phyloP scores from a whole-genome alignment of 129 eudicot species.

The Sambucus nigra region DNA sequence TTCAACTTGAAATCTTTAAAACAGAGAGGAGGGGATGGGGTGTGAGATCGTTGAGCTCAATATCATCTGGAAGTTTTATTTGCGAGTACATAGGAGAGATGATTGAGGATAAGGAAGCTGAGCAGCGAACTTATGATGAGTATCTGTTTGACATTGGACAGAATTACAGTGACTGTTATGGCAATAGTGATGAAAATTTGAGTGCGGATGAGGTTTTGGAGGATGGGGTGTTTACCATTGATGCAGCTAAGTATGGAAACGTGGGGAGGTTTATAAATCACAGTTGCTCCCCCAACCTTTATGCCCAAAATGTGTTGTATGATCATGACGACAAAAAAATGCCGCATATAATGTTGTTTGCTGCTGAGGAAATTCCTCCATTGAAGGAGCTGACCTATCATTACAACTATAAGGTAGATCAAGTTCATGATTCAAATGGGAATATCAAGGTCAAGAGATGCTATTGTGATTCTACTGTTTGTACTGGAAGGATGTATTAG shows the following conservation, averaged over 20 bases:
- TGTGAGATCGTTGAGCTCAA: conserved; percentile 59
- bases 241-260: conserved; percentile 62
- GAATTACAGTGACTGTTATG: conserved; percentile 40
- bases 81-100: conserved; percentile 93
- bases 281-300: conserved; percentile 85
- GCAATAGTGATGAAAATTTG: conserved; percentile 14
- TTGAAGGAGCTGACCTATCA: conserved; percentile 78
- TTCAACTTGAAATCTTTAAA: conserved; percentile 77
- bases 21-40: conserved; percentile 90
- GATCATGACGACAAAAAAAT: conserved; percentile 69
- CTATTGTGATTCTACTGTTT: conserved; percentile 72
- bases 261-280: conserved; percentile 91
- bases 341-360: conserved; percentile 95
- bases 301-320: conserved; percentile 76
- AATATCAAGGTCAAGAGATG: conserved; percentile 73
- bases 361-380: conserved; percentile 85
- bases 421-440: conserved; percentile 57
- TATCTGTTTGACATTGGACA: conserved; percentile 88
- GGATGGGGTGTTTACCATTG: conserved; percentile 58
- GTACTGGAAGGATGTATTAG: conserved; percentile 83
- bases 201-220: conserved; percentile 17
- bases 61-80: conserved; percentile 82
- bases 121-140: conserved; percentile 59
- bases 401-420: conserved; percentile 62
- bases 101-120: conserved; percentile 82